Percentiles rank a stretch among this genome's conserved stretches.
Conservation (phyloP, 768 basidiomycete species). For the Tylopilus rubrobrunneus region DNA sequence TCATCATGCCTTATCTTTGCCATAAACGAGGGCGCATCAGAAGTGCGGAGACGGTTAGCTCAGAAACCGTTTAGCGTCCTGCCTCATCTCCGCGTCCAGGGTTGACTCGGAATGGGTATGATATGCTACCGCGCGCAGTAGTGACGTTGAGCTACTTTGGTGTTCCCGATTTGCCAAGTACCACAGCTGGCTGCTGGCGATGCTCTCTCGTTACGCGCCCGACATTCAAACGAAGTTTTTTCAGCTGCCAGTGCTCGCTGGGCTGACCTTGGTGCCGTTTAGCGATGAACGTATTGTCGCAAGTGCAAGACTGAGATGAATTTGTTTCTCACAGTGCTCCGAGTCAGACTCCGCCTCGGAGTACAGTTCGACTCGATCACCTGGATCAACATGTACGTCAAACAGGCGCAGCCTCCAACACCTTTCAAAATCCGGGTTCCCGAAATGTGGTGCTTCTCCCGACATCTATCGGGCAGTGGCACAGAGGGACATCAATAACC, state of each 20-base stretch:
- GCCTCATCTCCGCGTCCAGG: no score
- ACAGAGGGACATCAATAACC: background rate
- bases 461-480: background rate
- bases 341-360: no score
- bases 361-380: no score
- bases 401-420: background rate
- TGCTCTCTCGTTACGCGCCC: no score
- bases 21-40: background rate
- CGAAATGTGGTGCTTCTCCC: background rate
- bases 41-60: background rate
- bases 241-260: background rate
- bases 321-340: background rate
- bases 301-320: background rate
- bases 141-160: no score
- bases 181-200: no score
- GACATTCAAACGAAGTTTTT: no score
- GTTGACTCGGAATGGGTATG: no score
- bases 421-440: background rate
- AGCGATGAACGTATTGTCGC: background rate
- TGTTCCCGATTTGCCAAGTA: no score
- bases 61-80: no score
- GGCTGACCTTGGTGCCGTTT: background rate
- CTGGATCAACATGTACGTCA: background rate
- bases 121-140: no score
- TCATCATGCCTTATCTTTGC: background rate